phyloP scores from a whole-genome alignment of 2,329 filamentous ascomycete genomes.

The Apiospora hydei region DNA sequence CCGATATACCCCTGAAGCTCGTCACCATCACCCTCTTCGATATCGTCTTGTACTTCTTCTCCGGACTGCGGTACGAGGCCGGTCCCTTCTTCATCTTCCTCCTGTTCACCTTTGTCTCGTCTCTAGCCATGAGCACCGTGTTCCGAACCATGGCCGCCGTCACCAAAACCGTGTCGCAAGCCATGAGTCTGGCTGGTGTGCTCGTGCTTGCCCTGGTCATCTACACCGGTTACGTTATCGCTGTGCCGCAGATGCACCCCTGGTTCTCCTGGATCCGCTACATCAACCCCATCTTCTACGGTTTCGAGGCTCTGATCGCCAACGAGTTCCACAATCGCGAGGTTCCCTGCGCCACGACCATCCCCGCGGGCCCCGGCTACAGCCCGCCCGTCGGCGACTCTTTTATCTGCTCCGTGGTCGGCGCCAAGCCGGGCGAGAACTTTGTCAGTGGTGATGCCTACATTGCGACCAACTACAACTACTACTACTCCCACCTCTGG shows the following conservation, averaged over 20 bases:
- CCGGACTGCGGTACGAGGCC: conserved; percentile 61
- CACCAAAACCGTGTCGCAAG: conserved; percentile 70
- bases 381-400: conserved; percentile 50
- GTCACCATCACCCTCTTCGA: conserved; percentile 58
- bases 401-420: conserved; percentile 61
- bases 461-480: conserved; percentile 62
- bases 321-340: conserved; percentile 72
- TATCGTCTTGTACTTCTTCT: conserved; percentile 64
- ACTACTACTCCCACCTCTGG: conserved; percentile 66
- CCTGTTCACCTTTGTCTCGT: conserved; percentile 72
- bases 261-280: conserved; percentile 82
- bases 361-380: conserved; percentile 43
- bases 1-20: conserved; percentile 58
- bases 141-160: conserved; percentile 77
- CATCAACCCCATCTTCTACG: conserved; percentile 76
- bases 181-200: conserved; percentile 60
- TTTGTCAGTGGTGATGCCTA: conserved; percentile 69
- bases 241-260: conserved; percentile 65
- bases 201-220: conserved; percentile 67
- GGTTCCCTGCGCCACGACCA: conserved; percentile 61
- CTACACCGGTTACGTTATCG: conserved; percentile 65
- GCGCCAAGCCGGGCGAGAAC: conserved; percentile 59
- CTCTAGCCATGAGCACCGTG: conserved; percentile 76
- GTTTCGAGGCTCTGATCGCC: conserved; percentile 74
- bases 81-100: conserved; percentile 80